Base-by-base conservation (phyloP, 805 yeast genomes). In the Cephaloascus fragrans region DNA sequence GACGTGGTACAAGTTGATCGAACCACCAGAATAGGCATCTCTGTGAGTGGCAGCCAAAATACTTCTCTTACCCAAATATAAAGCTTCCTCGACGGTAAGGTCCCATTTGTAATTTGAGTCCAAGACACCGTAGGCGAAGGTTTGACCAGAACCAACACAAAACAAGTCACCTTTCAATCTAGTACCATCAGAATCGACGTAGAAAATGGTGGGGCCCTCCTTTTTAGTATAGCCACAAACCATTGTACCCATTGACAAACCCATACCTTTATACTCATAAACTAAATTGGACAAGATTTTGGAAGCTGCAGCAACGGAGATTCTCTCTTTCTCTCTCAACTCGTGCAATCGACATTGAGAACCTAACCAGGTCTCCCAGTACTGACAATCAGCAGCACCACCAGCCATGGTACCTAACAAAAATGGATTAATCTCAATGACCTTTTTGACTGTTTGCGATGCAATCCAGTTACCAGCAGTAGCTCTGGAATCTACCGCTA, bases 171-270 rank as follows among this genome's bases (percentile, higher is more conserved):
- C 98, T 58, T 86, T 81, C 54, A 93, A 69, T 63, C 98, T 78
- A 3, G 97, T 83, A 39, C 98, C 98, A 56, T 93, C 98, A 19
- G 95, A 84, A 64, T 93, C 98, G 31, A 93, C 97, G 52, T 93
- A 93, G 64, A 81, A 93, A 39, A 93, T 83, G 19, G 96, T 79
- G 37, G 98, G 97, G 15, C 96, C 96, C 58, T 89, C 97, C 52
- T 86, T 84, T 55, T 85, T 80, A 18, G 97, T 90, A 62, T 83
- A 86, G 18, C 98, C 98, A 71, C 97, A 93, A 49, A 93, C 73
- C 98, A 93, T 93, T 3, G 98, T 93, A 60, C 98, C 98, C 98
- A 93, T 93, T 12, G 95, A 83, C 44, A 93, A 72, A n/a, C 98
- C 98, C 77, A 89, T 84, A 39, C 98, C 98, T 64, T 93, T 93